These are phyloP conservation scores for Saprolegnia parasitica DNA, from an alignment of 352 stramenopile species.

Conservation along the genomic window DNA sequence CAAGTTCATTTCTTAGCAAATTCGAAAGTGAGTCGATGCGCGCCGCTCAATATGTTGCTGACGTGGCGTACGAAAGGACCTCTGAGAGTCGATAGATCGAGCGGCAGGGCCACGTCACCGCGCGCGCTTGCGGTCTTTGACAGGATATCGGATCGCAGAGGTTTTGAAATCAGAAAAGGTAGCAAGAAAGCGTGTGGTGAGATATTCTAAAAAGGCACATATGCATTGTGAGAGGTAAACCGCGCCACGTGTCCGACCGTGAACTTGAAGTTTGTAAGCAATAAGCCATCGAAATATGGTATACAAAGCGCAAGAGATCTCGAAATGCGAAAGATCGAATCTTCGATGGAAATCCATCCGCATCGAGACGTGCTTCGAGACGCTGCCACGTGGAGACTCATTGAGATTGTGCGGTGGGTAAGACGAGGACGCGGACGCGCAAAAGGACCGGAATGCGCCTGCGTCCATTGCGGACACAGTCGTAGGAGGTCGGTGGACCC, in stretches of 20 bases:
- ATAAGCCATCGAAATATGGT: background rate
- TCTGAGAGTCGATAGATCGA: constrained; percentile 15
- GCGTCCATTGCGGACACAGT: no score
- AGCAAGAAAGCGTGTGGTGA: background rate
- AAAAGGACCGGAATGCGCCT: no score
- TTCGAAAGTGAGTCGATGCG: constrained; percentile 17
- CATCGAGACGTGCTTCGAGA: background rate
- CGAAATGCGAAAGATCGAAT: background rate
- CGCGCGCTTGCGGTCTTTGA: background rate
- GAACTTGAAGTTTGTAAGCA: background rate
- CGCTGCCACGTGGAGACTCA: background rate
- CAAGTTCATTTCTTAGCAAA: constrained; percentile 51
- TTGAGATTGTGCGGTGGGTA: no score
- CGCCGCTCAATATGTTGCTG: background rate
- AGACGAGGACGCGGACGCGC: no score
- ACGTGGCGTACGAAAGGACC: background rate
- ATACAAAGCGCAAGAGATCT: background rate
- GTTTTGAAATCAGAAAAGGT: background rate
- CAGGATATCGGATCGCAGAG: background rate
- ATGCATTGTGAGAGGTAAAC: constrained; percentile 19
- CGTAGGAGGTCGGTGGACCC: no score
- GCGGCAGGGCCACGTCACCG: constrained; percentile 13
- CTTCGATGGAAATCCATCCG: background rate
- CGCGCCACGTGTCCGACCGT: background rate
- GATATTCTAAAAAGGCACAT: background rate